Conservation (phyloP, 768 basidiomycete genomes). For the Pleurotus tuoliensis region DNA sequence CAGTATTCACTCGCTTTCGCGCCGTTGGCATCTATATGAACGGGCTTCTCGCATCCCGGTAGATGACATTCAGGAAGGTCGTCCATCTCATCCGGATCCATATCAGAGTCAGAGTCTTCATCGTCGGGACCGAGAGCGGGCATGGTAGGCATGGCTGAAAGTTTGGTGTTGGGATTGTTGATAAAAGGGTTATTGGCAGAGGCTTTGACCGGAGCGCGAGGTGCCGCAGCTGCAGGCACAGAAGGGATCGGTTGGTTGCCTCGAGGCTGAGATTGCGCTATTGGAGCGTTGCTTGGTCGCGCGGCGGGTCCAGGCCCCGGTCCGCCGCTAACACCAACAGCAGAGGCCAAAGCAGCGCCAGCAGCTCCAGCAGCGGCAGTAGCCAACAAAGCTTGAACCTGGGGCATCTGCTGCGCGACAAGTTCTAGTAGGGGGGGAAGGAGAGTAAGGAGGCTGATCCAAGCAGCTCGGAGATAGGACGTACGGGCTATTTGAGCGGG, state of each 20-base stretch:
- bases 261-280: not conserved
- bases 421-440: conserved; percentile 26
- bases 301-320: not conserved
- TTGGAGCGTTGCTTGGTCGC: not conserved
- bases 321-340: conserved; percentile 1
- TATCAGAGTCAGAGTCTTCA: not conserved
- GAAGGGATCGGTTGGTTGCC: conserved; percentile 10
- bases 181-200: conserved; percentile 30
- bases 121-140: conserved; percentile 5
- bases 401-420: conserved; percentile 44
- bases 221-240: conserved; percentile 16
- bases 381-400: conserved; percentile 36
- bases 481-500: not conserved
- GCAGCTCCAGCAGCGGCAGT: conserved; percentile 1
- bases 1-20: conserved; percentile 52
- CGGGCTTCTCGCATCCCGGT: conserved; percentile 53
- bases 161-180: conserved; percentile 2
- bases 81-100: conserved; percentile 16
- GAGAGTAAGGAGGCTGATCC: not conserved
- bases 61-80: conserved; percentile 45
- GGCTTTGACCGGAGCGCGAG: conserved; percentile 13
- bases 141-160: not conserved
- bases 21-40: conserved; percentile 52
- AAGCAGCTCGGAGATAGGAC: not conserved
- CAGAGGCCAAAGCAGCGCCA: conserved; percentile 8